Percentiles rank a stretch among this genome's conserved stretches.
Conservation (phyloP, 2,329 filamentous ascomycete species). For the Zasmidium citrigriseum region DNA sequence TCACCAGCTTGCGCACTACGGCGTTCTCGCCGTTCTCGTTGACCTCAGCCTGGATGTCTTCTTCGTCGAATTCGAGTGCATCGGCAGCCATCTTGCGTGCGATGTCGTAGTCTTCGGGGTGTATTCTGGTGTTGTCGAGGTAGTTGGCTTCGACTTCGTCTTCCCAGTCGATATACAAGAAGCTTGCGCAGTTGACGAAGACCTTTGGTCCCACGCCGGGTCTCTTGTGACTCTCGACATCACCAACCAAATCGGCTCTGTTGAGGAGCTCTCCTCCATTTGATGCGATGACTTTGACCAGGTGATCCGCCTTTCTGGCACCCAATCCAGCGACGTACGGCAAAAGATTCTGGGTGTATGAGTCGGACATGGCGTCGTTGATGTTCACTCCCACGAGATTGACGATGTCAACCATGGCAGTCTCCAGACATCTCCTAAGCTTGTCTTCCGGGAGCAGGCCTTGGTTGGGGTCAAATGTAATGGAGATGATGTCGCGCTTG, state of each 20-base stretch:
- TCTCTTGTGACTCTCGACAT: conserved; percentile 61
- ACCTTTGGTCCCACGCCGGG: conserved; percentile 85
- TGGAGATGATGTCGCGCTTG: conserved; percentile 80
- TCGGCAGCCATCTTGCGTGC: conserved; percentile 98
- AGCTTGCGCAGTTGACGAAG: conserved; percentile 96
- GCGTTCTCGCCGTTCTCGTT: conserved; percentile 87
- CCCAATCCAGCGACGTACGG: conserved; percentile 91
- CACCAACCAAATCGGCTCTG: conserved; percentile 83
- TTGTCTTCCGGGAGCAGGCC: conserved; percentile 86
- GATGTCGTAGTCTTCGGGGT: conserved; percentile 97
- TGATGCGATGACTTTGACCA: conserved; percentile 86
- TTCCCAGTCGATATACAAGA: conserved; percentile 82
- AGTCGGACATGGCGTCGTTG: conserved; percentile 82
- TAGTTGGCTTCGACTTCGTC: conserved; percentile 73
- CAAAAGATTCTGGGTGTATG: conserved; percentile 81
- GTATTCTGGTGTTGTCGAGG: conserved; percentile 93
- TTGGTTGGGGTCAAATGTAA: conserved; percentile 88
- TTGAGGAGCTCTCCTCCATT: conserved; percentile 86
- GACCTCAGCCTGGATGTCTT: conserved; percentile 93
- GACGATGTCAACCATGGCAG: conserved; percentile 98
- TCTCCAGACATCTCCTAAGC: conserved; percentile 81
- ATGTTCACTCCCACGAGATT: conserved; percentile 95
- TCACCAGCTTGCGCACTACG: conserved; percentile 91
- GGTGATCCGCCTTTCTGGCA: conserved; percentile 81
- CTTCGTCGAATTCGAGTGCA: conserved; percentile 92